Conservation (phyloP, 1,284 basidiomycete genomes). For the Cerrena zonata region DNA sequence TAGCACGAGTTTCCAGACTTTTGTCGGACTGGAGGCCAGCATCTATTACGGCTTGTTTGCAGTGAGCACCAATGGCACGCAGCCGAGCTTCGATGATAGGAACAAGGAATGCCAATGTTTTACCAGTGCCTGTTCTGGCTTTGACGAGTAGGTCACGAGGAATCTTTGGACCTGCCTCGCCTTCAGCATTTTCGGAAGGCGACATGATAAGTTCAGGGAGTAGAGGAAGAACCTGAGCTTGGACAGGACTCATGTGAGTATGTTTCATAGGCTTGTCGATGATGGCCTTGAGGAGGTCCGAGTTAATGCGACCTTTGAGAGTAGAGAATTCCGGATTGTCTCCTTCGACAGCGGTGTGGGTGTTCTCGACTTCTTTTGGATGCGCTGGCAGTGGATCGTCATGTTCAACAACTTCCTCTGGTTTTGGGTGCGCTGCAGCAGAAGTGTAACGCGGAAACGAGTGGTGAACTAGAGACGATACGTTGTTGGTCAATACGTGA, state of each 20-base stretch:
- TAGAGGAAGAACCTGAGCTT: conserved; percentile 71
- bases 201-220: conserved; percentile 55
- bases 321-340: conserved; percentile 33
- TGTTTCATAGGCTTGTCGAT: conserved; percentile 68
- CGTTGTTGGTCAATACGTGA: background rate
- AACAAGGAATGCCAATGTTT: conserved; percentile 86
- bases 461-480: background rate
- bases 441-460: background rate
- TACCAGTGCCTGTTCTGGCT: conserved; percentile 91
- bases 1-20: conserved; percentile 27
- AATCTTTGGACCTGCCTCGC: conserved; percentile 12
- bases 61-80: conserved; percentile 40
- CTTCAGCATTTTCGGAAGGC: conserved; percentile 14
- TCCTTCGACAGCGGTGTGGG: conserved; percentile 3
- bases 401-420: background rate
- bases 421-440: background rate
- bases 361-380: background rate
- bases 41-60: conserved; percentile 35
- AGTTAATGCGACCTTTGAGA: conserved; percentile 38
- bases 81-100: conserved; percentile 80
- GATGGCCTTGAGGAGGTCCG: conserved; percentile 58
- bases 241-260: conserved; percentile 78
- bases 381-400: background rate
- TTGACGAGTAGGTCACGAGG: conserved; percentile 70
- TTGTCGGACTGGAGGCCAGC: conserved; percentile 34